phyloP scores from a whole-genome alignment of 2,329 filamentous ascomycete genomes.

The Alternaria triticimaculans region DNA sequence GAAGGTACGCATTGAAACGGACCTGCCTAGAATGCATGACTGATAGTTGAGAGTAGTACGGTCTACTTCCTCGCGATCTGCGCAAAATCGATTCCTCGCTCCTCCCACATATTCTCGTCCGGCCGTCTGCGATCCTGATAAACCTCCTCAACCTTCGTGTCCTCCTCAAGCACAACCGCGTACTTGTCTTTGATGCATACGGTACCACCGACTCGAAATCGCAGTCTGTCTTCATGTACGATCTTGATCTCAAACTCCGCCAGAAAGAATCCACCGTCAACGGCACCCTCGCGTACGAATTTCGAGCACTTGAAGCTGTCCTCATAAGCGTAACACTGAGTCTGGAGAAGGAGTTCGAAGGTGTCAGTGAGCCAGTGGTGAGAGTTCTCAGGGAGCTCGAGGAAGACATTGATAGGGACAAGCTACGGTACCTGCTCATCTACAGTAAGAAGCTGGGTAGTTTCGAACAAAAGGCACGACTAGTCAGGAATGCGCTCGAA shows the following conservation, averaged over 20 bases:
- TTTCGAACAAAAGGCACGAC: constrained; percentile 94
- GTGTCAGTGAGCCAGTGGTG: constrained; percentile 90
- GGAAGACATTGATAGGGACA: constrained; percentile 95
- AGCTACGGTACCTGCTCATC: constrained; percentile 86
- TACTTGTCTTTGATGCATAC: constrained; percentile 95
- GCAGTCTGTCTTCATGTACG: constrained; percentile 97
- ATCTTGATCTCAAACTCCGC: constrained; percentile 88
- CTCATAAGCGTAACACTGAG: constrained; percentile 91
- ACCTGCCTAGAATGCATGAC: not conserved
- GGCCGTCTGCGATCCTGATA: constrained; percentile 89
- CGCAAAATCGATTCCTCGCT: constrained; percentile 98
- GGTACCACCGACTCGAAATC: constrained; percentile 93
- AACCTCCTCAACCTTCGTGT: constrained; percentile 97
- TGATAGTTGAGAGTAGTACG: constrained; percentile 67
- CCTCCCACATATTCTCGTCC: constrained; percentile 92
- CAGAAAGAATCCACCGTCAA: constrained; percentile 69
- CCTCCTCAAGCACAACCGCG: constrained; percentile 91
- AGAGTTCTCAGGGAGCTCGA: constrained; percentile 87
- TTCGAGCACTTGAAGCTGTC: constrained; percentile 92
- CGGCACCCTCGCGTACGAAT: constrained; percentile 82
- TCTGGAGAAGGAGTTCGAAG: constrained; percentile 92
- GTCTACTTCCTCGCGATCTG: constrained; percentile 88
- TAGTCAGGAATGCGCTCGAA: constrained; percentile 93
- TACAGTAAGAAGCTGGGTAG: constrained; percentile 95
- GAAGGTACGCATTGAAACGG: constrained; percentile 64